These are phyloP conservation scores for Hura crepitans DNA, from an alignment of 441 rosid species.

Conservation along the genomic window DNA sequence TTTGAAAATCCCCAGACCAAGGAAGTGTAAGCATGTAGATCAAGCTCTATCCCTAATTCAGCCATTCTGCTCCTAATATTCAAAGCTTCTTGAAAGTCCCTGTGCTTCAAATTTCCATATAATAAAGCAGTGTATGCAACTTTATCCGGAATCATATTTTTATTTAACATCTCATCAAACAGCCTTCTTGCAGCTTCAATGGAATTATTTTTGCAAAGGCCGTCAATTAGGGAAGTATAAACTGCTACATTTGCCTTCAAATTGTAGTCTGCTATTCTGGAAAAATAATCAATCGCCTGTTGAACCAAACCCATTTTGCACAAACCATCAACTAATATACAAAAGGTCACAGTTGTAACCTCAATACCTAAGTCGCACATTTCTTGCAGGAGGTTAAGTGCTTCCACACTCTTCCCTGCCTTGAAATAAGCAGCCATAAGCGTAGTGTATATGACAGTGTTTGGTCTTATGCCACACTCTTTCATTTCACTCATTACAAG, in stretches of 20 bases:
- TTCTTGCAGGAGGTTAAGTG: conserved; percentile 43
- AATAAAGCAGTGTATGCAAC: conserved; percentile 52
- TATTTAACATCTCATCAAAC: conserved; percentile 46
- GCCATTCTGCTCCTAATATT: conserved; percentile 44
- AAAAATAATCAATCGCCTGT: conserved; percentile 51
- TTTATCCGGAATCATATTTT: conserved; percentile 48
- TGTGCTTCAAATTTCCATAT: conserved; percentile 61
- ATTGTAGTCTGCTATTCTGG: conserved; percentile 40
- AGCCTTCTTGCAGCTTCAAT: conserved; percentile 48
- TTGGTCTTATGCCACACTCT: conserved; percentile 41
- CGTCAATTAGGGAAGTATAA: conserved; percentile 65
- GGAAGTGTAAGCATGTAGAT: conserved; percentile 60
- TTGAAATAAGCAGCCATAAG: conserved; percentile 64
- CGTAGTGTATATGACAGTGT: conserved; percentile 49
- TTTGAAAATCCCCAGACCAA: conserved; percentile 57
- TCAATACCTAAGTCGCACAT: conserved; percentile 43
- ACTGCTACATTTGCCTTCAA: conserved; percentile 55
- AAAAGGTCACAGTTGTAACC: conserved; percentile 58
- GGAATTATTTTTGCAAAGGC: conserved; percentile 59
- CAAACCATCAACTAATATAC: conserved; percentile 66
- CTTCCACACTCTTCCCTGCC: conserved; percentile 43
- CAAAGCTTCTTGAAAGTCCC: conserved; percentile 52
- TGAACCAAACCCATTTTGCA: conserved; percentile 56
- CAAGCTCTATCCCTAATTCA: conserved; percentile 61
- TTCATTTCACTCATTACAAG: conserved; percentile 50